Evolutionary conservation across 2,329 filamentous ascomycete species (phyloP).

Genomic region (Hyphodiscus sp.): DNA sequence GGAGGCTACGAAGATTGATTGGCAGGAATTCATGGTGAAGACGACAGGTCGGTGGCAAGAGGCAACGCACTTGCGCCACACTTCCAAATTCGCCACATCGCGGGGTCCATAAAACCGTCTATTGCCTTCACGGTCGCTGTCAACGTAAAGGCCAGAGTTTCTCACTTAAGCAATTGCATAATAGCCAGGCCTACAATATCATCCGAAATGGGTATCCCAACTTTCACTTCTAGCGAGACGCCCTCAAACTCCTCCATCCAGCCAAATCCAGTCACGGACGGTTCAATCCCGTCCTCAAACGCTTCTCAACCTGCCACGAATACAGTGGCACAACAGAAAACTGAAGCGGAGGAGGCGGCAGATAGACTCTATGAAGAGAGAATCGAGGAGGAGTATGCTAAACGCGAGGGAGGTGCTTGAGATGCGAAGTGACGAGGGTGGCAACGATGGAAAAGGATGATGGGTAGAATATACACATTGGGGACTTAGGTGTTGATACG

Average conservation of each 20-base stretch:
- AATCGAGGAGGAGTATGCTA: slow-evolving; percentile 17
- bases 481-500: background rate
- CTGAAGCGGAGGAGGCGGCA: slow-evolving; percentile 9
- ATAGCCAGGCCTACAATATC: background rate
- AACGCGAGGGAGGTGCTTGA: slow-evolving; percentile 25
- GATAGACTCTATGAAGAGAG: slow-evolving; percentile 15
- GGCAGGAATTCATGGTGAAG: too few species aligned
- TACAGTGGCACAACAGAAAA: background rate
- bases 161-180: background rate
- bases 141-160: background rate
- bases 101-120: background rate
- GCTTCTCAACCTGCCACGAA: background rate
- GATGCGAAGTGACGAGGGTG: slow-evolving; percentile 1
- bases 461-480: background rate
- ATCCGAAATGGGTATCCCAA: background rate
- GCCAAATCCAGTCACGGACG: background rate
- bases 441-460: background rate
- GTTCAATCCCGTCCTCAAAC: background rate
- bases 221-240: background rate
- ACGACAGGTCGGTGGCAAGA: background rate
- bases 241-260: background rate
- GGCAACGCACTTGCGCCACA: background rate
- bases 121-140: background rate
- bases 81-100: background rate
- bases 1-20: too few species aligned